Evolutionary conservation across 306 rosid species (phyloP).

Genomic region (Spatholobus suberectus): DNA sequence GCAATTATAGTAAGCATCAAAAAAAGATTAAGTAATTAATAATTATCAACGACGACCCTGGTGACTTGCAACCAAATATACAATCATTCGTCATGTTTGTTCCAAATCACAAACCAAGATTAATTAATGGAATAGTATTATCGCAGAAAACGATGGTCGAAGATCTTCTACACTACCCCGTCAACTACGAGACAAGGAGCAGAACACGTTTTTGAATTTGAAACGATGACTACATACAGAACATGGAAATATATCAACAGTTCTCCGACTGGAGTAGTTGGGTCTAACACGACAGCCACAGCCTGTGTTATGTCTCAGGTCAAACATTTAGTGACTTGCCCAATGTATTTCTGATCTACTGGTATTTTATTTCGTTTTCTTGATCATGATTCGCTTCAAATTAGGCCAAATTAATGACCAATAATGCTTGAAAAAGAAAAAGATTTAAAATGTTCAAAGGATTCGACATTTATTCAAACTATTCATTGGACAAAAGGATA

Average conservation of each 20-base stretch:
- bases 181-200: neutral
- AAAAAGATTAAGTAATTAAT: neutral
- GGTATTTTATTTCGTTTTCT: neutral
- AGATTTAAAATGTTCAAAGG: neutral
- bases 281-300: constrained; percentile 46
- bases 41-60: neutral
- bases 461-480: neutral
- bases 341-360: neutral
- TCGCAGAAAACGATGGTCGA: neutral
- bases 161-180: neutral
- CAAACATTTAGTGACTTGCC: constrained; percentile 37
- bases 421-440: neutral
- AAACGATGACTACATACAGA: constrained; percentile 25
- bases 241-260: neutral
- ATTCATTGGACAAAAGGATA: constrained; percentile 10
- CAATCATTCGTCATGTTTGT: neutral
- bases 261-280: constrained; percentile 14
- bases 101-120: neutral
- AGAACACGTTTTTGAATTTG: constrained; percentile 26
- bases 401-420: neutral
- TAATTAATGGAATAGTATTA: neutral
- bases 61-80: neutral
- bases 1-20: neutral
- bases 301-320: neutral
- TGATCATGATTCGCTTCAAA: neutral